Evolutionary conservation across 805 yeast genomes (phyloP), one percentile per base, ranked within the genome.

Genomic region (Komagataella pseudopastoris): DNA sequence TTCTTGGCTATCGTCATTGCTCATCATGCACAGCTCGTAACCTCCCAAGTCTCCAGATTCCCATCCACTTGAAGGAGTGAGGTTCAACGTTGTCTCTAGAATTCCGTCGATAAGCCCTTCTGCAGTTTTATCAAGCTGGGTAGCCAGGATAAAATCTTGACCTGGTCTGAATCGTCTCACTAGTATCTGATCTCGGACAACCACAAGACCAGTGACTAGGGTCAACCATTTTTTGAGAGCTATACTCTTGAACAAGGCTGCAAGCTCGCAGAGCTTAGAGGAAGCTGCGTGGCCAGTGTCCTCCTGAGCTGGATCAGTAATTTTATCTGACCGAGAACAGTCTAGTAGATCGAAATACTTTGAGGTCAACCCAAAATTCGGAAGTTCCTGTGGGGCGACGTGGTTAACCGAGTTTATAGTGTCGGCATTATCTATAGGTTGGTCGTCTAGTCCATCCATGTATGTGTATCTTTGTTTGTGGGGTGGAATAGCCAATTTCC

Each of bases 161-260:
- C 98, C 99, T 1, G 96, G 99, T 59, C 99, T 78, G 69, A 93
- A 93, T 56, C 97, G 73, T 60, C 99, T 76, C 6, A 87, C 76
- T 23, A 90, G 62, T 1, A 85, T 69, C 57, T 84, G 87, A 56
- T 85, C 86, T 49, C 82, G 75, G 3, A 80, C 68, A 6, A 85
- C 80, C 2, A 76, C 65, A 51, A 88, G 60, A 14, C 80, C 76
- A 0, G 96, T 85, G 2, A 90, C 63, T 2, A 68, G 53, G 18
- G 71, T 67, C 48, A 93, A 63, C 84, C 93, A 90, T 62, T 83
- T 81, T 48, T 75, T 74, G 66, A 86, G 90, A 12, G 80, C 71
- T 1, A 68, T 57, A 14, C 88, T 78, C 57, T 76, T 75, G 58
- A 88, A 70, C 54, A 90, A 74, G 6, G 70, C 60, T 2, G 83